A percentile compares a stretch with the other conserved stretches of the same genome.
phyloP scores from a whole-genome alignment of 2,329 filamentous ascomycete genomes.

The Talaromyces sp. region DNA sequence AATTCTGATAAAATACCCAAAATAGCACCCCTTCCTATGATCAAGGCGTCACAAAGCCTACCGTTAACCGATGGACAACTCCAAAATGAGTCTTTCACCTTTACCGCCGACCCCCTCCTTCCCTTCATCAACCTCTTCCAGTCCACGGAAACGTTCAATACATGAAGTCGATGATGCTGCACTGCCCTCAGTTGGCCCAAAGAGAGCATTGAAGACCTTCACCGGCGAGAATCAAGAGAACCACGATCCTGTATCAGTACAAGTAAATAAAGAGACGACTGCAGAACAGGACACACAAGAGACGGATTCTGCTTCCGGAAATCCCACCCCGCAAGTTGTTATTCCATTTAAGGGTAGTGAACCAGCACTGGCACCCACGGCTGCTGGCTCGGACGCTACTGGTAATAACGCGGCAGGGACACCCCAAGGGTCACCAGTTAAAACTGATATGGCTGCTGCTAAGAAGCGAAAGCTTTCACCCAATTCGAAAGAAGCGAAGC shows the following conservation, averaged over 20 bases:
- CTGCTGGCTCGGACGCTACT: background rate
- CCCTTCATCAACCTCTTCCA: constrained; percentile 17
- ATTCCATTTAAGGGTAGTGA: background rate
- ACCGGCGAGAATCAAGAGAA: constrained; percentile 28
- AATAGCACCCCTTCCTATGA: background rate
- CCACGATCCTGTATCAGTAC: constrained; percentile 13
- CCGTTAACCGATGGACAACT: constrained; percentile 19
- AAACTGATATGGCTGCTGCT: constrained; percentile 18
- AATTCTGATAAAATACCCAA: background rate
- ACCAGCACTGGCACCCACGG: background rate
- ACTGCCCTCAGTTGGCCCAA: constrained; percentile 12
- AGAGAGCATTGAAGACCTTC: constrained; percentile 14
- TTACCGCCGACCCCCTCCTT: constrained; percentile 17
- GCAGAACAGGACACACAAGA: background rate
- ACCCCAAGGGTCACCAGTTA: background rate
- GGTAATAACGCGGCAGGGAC: background rate
- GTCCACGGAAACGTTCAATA: constrained; percentile 33
- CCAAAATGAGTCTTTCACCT: constrained; percentile 24
- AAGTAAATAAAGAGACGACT: background rate
- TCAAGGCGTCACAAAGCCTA: background rate
- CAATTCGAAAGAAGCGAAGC: constrained; percentile 33
- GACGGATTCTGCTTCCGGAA: background rate
- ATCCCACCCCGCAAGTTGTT: background rate
- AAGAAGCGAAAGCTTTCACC: constrained; percentile 23
- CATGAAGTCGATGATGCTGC: constrained; percentile 29